Percentiles rank a stretch among this genome's conserved stretches.
Evolutionary conservation across 805 yeast species (phyloP).

Genomic region (Torulaspora maleeae): DNA sequence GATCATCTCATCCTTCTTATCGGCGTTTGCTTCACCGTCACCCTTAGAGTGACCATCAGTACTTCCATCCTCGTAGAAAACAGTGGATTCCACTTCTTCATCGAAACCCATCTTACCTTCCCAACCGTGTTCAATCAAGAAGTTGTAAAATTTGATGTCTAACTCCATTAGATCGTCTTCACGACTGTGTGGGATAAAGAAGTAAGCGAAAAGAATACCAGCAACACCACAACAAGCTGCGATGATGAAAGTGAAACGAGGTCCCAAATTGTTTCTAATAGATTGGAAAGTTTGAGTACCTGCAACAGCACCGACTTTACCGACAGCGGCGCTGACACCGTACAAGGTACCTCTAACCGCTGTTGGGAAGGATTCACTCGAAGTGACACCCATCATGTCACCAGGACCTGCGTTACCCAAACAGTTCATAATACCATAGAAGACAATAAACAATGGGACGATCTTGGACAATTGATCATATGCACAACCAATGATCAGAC

Average conservation of each 20-base stretch:
- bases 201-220: slow-evolving; percentile 55
- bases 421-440: slow-evolving; percentile 69
- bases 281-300: slow-evolving; percentile 62
- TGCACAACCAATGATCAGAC: slow-evolving; percentile 64
- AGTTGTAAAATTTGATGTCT: slow-evolving; percentile 59
- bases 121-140: slow-evolving; percentile 57
- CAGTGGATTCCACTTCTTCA: slow-evolving; percentile 2
- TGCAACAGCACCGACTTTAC: slow-evolving; percentile 81
- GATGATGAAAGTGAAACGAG: slow-evolving; percentile 71
- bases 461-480: slow-evolving; percentile 53
- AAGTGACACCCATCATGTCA: slow-evolving; percentile 61
- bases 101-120: slow-evolving; percentile 40
- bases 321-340: slow-evolving; percentile 73
- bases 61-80: neutral
- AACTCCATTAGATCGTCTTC: slow-evolving; percentile 67
- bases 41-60: neutral
- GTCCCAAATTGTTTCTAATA: slow-evolving; percentile 49
- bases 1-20: slow-evolving; percentile 5
- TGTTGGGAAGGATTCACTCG: slow-evolving; percentile 69
- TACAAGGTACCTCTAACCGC: slow-evolving; percentile 73
- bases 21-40: neutral
- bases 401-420: slow-evolving; percentile 79
- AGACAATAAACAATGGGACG: slow-evolving; percentile 58
- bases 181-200: slow-evolving; percentile 62
- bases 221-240: slow-evolving; percentile 67